Conservation (phyloP, 2,329 filamentous ascomycete genomes). For the Aschersonia sp. region DNA sequence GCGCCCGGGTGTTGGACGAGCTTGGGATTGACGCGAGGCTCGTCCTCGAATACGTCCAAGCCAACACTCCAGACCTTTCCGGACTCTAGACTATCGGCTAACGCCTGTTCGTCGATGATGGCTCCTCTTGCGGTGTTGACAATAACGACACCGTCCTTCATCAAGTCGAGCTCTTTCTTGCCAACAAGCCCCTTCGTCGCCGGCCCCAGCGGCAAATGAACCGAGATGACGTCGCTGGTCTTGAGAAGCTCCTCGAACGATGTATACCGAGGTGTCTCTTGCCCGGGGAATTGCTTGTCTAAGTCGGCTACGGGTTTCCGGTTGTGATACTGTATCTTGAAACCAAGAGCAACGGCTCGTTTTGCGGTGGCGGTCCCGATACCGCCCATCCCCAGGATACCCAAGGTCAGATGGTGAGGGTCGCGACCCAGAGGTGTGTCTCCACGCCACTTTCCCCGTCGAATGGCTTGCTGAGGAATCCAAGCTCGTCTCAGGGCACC, state of each 20-base stretch:
- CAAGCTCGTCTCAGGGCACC: constrained; percentile 55
- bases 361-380: constrained; percentile 35
- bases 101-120: constrained; percentile 39
- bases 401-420: constrained; percentile 48
- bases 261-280: constrained; percentile 20
- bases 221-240: constrained; percentile 36
- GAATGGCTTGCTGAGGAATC: constrained; percentile 39
- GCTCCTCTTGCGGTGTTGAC: constrained; percentile 43
- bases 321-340: constrained; percentile 46
- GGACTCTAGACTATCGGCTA: constrained; percentile 35
- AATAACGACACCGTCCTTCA: constrained; percentile 40
- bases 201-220: constrained; percentile 36
- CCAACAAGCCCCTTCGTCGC: constrained; percentile 37
- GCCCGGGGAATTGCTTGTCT: constrained; percentile 23
- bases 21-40: constrained; percentile 46
- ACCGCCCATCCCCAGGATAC: constrained; percentile 45
- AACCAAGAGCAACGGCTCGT: constrained; percentile 37
- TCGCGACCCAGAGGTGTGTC: constrained; percentile 44
- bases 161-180: constrained; percentile 30
- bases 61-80: constrained; percentile 39
- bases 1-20: constrained; percentile 44
- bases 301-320: constrained; percentile 20
- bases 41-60: constrained; percentile 41
- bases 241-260: constrained; percentile 38
- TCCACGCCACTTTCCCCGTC: constrained; percentile 41